A percentile compares a stretch with the other conserved stretches of the same genome.
Conservation (phyloP, 2,329 filamentous ascomycete genomes). For the Biscogniauxia mediterranea region DNA sequence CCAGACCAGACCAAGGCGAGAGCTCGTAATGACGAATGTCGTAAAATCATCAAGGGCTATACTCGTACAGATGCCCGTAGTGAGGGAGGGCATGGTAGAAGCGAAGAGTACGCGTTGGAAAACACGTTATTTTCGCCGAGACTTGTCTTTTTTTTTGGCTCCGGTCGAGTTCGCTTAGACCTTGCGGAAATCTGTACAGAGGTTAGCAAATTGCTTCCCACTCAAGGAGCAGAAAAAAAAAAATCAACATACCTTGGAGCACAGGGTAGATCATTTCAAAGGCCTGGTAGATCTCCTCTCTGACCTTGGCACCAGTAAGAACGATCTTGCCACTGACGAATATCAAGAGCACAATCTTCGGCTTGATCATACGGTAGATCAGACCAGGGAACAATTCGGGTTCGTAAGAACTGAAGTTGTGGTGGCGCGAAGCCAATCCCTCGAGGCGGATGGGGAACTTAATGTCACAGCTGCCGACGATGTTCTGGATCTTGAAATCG, state of each 20-base stretch:
- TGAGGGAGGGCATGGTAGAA: conserved; percentile 1
- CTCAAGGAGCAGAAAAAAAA: too few relatives aligned
- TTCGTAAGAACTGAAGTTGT: conserved; percentile 99
- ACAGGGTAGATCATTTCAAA: conserved; percentile 98
- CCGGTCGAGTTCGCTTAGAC: conserved; percentile 38
- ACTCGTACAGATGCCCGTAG: conserved; percentile 26
- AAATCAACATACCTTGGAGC: conserved; percentile 64
- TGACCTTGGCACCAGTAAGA: conserved; percentile 93
- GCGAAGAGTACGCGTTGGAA: conserved; percentile 5
- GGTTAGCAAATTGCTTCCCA: conserved; percentile 2
- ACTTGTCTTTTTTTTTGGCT: conserved; percentile 16
- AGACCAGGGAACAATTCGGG: conserved; percentile 98
- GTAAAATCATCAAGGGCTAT: conserved; percentile 30
- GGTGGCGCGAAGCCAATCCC: conserved; percentile 92
- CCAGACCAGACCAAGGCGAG: conserved; percentile 16
- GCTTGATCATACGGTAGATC: conserved; percentile 99
- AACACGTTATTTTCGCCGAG: neutral
- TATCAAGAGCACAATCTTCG: conserved; percentile 96
- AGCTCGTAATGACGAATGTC: conserved; percentile 21
- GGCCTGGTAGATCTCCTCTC: conserved; percentile 96
- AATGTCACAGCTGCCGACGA: conserved; percentile 97
- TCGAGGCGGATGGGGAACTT: conserved; percentile 98
- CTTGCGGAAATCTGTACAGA: conserved; percentile 54
- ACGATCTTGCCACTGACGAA: conserved; percentile 99
- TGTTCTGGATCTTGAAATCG: conserved; percentile 99